These are phyloP conservation scores for Pichia ethanolica DNA, from an alignment of 805 yeast species.

Conservation along the genomic window DNA sequence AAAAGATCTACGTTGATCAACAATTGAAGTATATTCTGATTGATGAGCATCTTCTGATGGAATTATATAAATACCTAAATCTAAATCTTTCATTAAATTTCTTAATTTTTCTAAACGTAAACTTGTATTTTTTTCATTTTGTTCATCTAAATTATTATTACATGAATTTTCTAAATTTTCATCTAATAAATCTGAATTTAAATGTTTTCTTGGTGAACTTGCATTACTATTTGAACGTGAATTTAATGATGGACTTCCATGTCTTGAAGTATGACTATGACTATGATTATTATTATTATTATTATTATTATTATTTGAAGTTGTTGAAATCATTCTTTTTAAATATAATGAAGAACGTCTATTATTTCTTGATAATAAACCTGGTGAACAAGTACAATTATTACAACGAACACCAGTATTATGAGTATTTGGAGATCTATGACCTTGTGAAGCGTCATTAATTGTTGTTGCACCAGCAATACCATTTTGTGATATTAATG, in stretches of 20 bases:
- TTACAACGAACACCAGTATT: conserved; percentile 44
- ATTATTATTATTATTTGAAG: not conserved
- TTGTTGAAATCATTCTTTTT: conserved; percentile 22
- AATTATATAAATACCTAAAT: conserved; percentile 57
- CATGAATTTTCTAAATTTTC: not conserved
- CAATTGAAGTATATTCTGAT: conserved; percentile 48
- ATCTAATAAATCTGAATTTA: not conserved
- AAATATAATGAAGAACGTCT: conserved; percentile 46
- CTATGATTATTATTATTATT: not conserved
- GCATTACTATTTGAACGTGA: conserved; percentile 3
- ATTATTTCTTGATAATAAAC: conserved; percentile 58
- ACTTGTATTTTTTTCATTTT: conserved; percentile 38
- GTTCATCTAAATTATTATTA: conserved; percentile 16
- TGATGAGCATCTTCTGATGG: conserved; percentile 62
- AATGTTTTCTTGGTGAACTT: conserved; percentile 7
- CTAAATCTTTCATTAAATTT: conserved; percentile 48
- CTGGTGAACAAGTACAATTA: conserved; percentile 82
- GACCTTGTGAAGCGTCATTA: conserved; percentile 20
- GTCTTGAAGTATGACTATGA: conserved; percentile 1
- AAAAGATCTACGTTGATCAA: conserved; percentile 49
- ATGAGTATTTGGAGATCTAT: conserved; percentile 10
- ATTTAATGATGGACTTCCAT: not conserved
- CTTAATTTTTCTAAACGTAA: conserved; percentile 56
- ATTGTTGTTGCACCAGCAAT: conserved; percentile 27
- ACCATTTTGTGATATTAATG: conserved; percentile 28